Evolutionary conservation across 805 yeast species (phyloP), one percentile per base, ranked within the genome.

Genomic region (Wickerhamiella slavikovae): DNA sequence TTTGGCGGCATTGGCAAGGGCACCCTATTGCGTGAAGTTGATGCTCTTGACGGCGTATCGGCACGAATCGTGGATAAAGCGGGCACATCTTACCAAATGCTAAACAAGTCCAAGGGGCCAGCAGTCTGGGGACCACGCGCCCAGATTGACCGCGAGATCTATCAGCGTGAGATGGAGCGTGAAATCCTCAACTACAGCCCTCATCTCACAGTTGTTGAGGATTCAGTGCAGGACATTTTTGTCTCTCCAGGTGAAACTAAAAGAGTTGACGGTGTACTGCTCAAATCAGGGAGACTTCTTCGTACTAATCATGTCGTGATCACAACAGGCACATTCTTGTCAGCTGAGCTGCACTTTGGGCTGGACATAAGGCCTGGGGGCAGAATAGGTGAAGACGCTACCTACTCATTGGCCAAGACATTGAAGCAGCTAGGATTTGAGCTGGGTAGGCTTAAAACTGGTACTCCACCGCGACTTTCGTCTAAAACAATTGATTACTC

Each of bases 1-100:
- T 78, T 82, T 74, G 99, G 98, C 22, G 99, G 99, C 37, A 83
- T 89, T 32, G 99, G 98, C 1, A 89, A 89, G 46, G 99, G 98
- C 11, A 85, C 93, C 0, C 55, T 89, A 24, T 55, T 89, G 22
- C 65, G 79, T 39, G 99, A 89, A 53, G 80, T 89, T 10, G 99
- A 89, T 57, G 96, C 99, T 0, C 55, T 89, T 26, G 99, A 85
- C 49, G 99, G 99, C 6, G 76, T 85, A 1, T 70, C 91, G 4
- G 71, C 83, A 0, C 58, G 66, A 34, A 68, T 89, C n/a, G 82
- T 89, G 2, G 99, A 89, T 52, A 58, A 64, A 41, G 91, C 96
- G 0, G 98, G 96, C 1, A 76, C 83, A 18, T 93, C 83, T 48
- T 89, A 72, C 52, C 80, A 79, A 44, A 71, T 79, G 36, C 58